These are phyloP conservation scores for Epipyxis sp. DNA, from an alignment of 108 stramenopile genomes.

Conservation along the genomic window DNA sequence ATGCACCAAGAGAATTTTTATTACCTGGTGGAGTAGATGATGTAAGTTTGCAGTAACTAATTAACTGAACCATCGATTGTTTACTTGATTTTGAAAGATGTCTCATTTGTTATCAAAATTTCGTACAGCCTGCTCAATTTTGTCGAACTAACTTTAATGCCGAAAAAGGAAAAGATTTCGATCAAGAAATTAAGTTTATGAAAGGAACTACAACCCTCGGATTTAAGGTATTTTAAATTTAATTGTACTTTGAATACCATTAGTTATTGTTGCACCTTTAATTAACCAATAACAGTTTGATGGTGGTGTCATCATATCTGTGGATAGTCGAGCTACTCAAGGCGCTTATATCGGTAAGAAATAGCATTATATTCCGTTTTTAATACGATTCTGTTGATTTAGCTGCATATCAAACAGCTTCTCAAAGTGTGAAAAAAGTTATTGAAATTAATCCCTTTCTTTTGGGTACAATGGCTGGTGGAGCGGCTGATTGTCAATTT, in stretches of 20 bases:
- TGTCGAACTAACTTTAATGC: conserved; percentile 51
- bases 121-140: conserved; percentile 53
- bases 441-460: conserved; percentile 99
- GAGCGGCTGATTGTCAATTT: conserved; percentile 97
- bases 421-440: conserved; percentile 85
- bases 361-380: neutral
- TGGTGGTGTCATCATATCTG: conserved; percentile 68
- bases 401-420: conserved; percentile 29
- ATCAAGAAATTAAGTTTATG: conserved; percentile 60
- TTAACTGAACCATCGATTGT: neutral
- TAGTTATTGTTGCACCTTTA: neutral
- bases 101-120: neutral
- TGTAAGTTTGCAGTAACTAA: neutral
- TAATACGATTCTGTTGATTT: neutral
- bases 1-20: neutral
- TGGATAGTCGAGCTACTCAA: conserved; percentile 71
- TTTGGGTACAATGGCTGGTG: conserved; percentile 98
- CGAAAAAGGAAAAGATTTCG: conserved; percentile 54
- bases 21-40: conserved; percentile 25
- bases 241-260: neutral
- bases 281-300: conserved; percentile 1
- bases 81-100: neutral
- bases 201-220: conserved; percentile 99
- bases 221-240: conserved; percentile 87
- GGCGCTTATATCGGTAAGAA: conserved; percentile 87